A percentile compares a stretch with the other conserved stretches of the same genome.
phyloP scores from a whole-genome alignment of 2,329 filamentous ascomycete species.

The Cladosporium sp. region DNA sequence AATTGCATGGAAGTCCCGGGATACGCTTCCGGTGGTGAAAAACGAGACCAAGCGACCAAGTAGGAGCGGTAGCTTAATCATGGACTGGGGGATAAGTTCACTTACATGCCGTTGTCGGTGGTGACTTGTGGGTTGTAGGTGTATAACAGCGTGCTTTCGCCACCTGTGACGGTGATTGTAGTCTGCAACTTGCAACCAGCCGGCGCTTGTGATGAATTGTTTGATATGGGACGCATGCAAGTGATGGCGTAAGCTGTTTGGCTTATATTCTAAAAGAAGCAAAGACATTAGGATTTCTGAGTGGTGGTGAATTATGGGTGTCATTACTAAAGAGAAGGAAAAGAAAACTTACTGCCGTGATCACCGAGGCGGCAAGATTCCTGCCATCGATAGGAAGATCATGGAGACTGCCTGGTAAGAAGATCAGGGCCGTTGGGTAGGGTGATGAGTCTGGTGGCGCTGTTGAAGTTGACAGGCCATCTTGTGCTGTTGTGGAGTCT shows the following conservation, averaged over 20 bases:
- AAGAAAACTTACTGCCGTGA: constrained; percentile 19
- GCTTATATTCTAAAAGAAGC: constrained; percentile 16
- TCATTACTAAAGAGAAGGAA: not conserved
- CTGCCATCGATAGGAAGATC: not conserved
- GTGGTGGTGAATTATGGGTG: too few relatives aligned
- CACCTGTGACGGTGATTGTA: constrained; percentile 28
- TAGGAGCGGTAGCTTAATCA: too few relatives aligned
- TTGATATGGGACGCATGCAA: constrained; percentile 16
- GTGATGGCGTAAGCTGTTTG: constrained; percentile 26
- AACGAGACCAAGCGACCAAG: too few relatives aligned
- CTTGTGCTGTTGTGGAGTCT: not conserved
- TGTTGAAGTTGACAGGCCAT: not conserved
- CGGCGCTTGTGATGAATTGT: constrained; percentile 10
- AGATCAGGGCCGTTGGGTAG: constrained; percentile 13
- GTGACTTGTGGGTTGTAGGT: constrained; percentile 14
- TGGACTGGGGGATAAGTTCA: not conserved
- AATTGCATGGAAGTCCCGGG: not conserved
- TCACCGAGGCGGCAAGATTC: constrained; percentile 14
- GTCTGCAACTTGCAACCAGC: constrained; percentile 20
- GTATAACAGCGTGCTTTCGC: constrained; percentile 25
- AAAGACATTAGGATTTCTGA: not conserved
- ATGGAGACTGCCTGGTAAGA: constrained; percentile 12
- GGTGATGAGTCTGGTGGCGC: constrained; percentile 17
- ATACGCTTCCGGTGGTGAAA: too few relatives aligned
- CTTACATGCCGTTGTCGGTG: constrained; percentile 14